phyloP scores from a whole-genome alignment of 805 yeast species.

The Scheffersomyces amazonensis region DNA sequence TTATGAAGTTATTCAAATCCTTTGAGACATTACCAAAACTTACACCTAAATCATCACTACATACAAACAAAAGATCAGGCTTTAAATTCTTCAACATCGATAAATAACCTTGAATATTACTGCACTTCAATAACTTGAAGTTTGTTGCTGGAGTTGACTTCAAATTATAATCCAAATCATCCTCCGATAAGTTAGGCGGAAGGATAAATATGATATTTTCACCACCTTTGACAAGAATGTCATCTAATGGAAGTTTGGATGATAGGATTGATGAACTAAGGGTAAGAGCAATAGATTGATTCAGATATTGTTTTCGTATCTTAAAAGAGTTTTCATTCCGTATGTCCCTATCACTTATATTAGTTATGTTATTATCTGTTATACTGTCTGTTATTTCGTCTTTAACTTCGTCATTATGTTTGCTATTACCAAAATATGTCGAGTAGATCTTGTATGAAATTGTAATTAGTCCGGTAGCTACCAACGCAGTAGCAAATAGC shows the following conservation, averaged over 20 bases:
- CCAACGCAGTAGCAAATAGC: constrained; percentile 29
- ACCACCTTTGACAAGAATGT: constrained; percentile 27
- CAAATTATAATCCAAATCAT: constrained; percentile 29
- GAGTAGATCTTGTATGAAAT: constrained; percentile 32
- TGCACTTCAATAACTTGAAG: constrained; percentile 37
- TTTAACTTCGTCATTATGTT: not conserved
- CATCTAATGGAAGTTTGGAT: constrained; percentile 34
- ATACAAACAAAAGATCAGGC: constrained; percentile 40
- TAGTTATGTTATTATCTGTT: too few species aligned
- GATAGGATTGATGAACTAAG: constrained; percentile 39
- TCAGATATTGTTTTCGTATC: constrained; percentile 16
- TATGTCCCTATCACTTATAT: not conserved
- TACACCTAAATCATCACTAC: constrained; percentile 42
- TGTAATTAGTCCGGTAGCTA: constrained; percentile 34
- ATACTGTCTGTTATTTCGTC: too few species aligned
- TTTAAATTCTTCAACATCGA: constrained; percentile 35
- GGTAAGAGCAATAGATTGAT: constrained; percentile 39
- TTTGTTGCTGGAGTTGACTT: constrained; percentile 14
- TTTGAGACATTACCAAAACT: constrained; percentile 19
- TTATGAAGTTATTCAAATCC: constrained; percentile 37
- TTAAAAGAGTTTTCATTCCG: too few species aligned
- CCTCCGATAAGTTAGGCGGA: constrained; percentile 40
- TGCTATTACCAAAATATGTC: not conserved
- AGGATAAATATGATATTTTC: constrained; percentile 42
- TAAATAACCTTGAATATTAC: constrained; percentile 39